These are phyloP conservation scores for Trichosporon sp. DNA, from an alignment of 1,284 basidiomycete species.

Conservation along the genomic window DNA sequence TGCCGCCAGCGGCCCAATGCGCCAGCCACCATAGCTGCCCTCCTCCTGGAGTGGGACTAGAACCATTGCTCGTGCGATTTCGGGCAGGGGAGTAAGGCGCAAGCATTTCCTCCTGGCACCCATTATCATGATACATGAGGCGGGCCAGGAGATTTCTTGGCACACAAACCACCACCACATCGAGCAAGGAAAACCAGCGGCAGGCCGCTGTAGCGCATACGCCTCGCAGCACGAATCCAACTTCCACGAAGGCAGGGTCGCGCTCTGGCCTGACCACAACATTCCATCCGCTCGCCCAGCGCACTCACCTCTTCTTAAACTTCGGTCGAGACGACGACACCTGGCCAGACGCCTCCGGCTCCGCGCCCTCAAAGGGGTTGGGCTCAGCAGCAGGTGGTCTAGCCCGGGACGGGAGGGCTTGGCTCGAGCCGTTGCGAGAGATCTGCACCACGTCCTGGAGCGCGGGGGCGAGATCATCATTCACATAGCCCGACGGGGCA, in stretches of 20 bases:
- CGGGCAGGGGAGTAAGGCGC: not conserved
- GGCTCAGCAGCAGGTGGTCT: conserved; percentile 1
- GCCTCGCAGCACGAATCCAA: not conserved
- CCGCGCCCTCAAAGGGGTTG: conserved; percentile 13
- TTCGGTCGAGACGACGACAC: conserved; percentile 7
- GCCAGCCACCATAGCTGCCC: not conserved
- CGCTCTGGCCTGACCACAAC: not conserved
- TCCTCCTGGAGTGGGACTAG: not conserved
- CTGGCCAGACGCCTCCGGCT: not conserved
- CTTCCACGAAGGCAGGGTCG: not conserved
- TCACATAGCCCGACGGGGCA: conserved; percentile 9
- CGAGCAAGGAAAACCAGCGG: not conserved
- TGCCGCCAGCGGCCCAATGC: not conserved
- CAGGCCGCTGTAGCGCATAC: not conserved
- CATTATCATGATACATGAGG: not conserved
- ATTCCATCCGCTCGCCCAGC: not conserved
- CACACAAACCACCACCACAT: not conserved
- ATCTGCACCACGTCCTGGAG: conserved; percentile 42
- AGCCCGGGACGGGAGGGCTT: conserved; percentile 12
- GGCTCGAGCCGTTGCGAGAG: conserved; percentile 20
- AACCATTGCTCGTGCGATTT: not conserved
- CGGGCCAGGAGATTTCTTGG: not conserved
- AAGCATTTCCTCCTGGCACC: not conserved
- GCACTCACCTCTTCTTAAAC: not conserved
- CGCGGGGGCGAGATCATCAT: conserved; percentile 33